phyloP scores from a whole-genome alignment of 1,284 basidiomycete genomes.

The Sporisorium graminicola region DNA sequence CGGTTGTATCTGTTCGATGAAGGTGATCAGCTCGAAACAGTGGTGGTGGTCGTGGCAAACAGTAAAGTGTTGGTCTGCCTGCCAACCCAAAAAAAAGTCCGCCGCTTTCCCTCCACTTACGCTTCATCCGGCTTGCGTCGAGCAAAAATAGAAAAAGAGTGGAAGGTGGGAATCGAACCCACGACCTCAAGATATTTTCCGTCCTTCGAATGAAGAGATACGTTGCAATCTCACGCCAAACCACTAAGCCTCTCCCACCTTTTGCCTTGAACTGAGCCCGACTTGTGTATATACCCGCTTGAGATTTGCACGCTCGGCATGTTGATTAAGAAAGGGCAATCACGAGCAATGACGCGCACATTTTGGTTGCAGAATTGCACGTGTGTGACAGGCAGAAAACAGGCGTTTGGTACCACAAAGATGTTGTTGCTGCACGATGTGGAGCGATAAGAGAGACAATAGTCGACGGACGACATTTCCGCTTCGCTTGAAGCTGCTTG shows the following conservation, averaged over 20 bases:
- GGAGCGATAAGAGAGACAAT: conserved; percentile 36
- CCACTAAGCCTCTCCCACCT: conserved; percentile 61
- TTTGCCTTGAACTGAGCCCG: no score
- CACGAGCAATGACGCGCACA: conserved; percentile 27
- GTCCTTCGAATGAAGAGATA: conserved; percentile 14
- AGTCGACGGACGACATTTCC: conserved; percentile 1
- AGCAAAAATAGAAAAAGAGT: conserved; percentile 26
- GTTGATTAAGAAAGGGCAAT: neutral
- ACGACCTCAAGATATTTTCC: conserved; percentile 54
- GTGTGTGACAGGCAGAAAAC: conserved; percentile 1
- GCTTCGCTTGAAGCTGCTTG: neutral
- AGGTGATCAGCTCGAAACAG: neutral
- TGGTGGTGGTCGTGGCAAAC: conserved; percentile 1
- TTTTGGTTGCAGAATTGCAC: neutral
- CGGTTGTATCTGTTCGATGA: neutral
- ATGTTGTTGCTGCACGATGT: conserved; percentile 7
- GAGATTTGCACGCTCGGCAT: no score
- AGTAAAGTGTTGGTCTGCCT: conserved; percentile 16
- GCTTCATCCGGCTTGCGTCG: conserved; percentile 11
- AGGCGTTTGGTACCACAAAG: neutral
- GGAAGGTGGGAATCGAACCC: conserved; percentile 62
- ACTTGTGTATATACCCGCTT: no score
- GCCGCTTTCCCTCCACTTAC: conserved; percentile 16
- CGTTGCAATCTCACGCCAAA: conserved; percentile 62
- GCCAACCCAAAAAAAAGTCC: neutral